These are phyloP conservation scores for Codiaeum variegatum DNA, from an alignment of 441 rosid genomes.

Conservation along the genomic window DNA sequence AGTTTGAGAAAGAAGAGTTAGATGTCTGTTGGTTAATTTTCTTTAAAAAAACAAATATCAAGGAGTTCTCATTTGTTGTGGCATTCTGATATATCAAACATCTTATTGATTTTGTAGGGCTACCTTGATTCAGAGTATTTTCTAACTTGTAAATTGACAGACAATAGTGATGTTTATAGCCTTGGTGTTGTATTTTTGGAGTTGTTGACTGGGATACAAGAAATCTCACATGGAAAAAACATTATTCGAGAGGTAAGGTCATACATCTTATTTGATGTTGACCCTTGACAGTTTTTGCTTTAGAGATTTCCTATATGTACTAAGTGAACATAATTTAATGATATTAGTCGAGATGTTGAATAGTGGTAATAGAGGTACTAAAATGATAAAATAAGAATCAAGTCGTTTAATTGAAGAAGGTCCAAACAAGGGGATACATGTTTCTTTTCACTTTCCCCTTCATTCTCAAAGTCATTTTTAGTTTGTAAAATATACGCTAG, in stretches of 20 bases:
- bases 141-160: constrained; percentile 86
- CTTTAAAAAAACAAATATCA: background rate
- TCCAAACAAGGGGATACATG: no score
- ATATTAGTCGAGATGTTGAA: no score
- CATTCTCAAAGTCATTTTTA: no score
- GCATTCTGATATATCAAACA: background rate
- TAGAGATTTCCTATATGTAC: background rate
- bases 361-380: no score
- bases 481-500: no score
- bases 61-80: background rate
- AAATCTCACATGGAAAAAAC: constrained; percentile 92
- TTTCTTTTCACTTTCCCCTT: no score
- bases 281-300: background rate
- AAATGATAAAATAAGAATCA: no score
- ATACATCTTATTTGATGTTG: background rate
- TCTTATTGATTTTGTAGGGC: constrained; percentile 55
- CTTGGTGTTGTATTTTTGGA: constrained; percentile 92
- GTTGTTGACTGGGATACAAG: constrained; percentile 90
- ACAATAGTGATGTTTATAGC: constrained; percentile 97
- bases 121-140: constrained; percentile 98
- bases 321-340: no score
- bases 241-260: constrained; percentile 82
- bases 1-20: no score
- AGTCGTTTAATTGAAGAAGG: no score
- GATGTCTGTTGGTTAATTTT: background rate